These are phyloP conservation scores for Capsella bursapastoris DNA, from an alignment of 345 rosid genomes.

Conservation along the genomic window DNA sequence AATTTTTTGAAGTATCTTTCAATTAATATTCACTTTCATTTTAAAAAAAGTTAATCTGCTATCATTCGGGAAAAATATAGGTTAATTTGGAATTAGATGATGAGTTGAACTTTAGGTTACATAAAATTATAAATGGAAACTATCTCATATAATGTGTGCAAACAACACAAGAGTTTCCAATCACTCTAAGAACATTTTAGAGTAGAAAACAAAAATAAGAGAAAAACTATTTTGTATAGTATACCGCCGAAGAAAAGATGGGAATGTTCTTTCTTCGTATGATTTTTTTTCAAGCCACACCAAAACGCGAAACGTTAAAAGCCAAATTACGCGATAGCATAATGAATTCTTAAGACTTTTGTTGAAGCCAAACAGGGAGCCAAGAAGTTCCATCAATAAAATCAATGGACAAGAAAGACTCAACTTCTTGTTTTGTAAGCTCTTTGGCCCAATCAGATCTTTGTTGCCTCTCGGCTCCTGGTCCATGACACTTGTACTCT, in stretches of 20 bases:
- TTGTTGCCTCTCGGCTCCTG: conserved; percentile 57
- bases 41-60: neutral
- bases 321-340: conserved; percentile 6
- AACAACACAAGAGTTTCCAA: conserved; percentile 40
- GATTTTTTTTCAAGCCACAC: conserved; percentile 21
- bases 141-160: conserved; percentile 25
- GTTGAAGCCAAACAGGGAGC: conserved; percentile 68
- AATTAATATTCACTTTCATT: neutral
- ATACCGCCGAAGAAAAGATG: conserved; percentile 26
- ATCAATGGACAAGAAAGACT: conserved; percentile 59
- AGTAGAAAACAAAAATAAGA: neutral
- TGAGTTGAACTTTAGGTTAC: conserved; percentile 25
- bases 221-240: conserved; percentile 27
- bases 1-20: too few relatives aligned
- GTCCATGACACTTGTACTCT: conserved; percentile 77
- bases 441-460: conserved; percentile 71
- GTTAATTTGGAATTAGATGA: conserved; percentile 5
- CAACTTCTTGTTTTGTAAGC: conserved; percentile 67
- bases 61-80: conserved; percentile 1
- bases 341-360: conserved; percentile 32
- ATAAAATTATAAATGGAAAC: conserved; percentile 27
- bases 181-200: conserved; percentile 31
- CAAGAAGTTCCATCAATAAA: conserved; percentile 75
- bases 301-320: conserved; percentile 25
- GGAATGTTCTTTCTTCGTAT: conserved; percentile 16